Conservation (phyloP, 306 rosid genomes). For the Luffa aegyptiaca region DNA sequence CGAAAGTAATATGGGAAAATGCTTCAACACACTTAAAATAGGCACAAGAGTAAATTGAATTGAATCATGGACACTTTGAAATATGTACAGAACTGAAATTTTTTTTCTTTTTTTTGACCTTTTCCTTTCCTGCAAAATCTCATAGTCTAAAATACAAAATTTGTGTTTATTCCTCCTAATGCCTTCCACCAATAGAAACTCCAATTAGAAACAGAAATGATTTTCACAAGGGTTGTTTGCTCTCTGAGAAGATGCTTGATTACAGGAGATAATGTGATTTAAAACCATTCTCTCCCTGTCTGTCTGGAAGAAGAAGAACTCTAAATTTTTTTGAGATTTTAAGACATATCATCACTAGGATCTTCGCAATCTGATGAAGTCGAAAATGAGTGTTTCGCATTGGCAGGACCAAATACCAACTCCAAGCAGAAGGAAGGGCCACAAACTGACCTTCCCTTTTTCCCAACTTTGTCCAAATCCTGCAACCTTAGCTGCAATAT, state of each 20-base stretch:
- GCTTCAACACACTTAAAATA: not conserved
- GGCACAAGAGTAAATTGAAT: not conserved
- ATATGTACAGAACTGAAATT: not conserved
- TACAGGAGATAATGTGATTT: not conserved
- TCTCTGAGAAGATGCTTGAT: not conserved
- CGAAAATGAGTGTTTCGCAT: slow-evolving; percentile 39
- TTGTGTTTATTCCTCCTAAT: slow-evolving; percentile 3
- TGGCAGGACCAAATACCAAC: slow-evolving; percentile 84
- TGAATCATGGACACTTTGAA: not conserved
- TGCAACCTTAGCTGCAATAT: slow-evolving; percentile 42
- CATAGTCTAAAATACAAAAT: slow-evolving; percentile 29
- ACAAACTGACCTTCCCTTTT: slow-evolving; percentile 64
- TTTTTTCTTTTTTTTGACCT: not conserved
- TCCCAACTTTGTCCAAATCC: slow-evolving; percentile 81
- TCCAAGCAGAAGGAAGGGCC: slow-evolving; percentile 85
- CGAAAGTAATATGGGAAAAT: not conserved
- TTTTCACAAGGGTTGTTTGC: not conserved
- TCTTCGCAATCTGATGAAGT: slow-evolving; percentile 16
- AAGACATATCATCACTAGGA: slow-evolving; percentile 16
- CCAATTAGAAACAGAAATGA: slow-evolving; percentile 9
- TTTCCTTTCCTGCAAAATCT: slow-evolving; percentile 17
- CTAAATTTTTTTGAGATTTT: slow-evolving; percentile 1
- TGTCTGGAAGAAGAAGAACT: slow-evolving; percentile 9
- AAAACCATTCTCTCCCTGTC: not conserved
- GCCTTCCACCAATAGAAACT: slow-evolving; percentile 35